Base-by-base conservation (phyloP, 2,329 filamentous ascomycete genomes). In the Monosporascus sp. region DNA sequence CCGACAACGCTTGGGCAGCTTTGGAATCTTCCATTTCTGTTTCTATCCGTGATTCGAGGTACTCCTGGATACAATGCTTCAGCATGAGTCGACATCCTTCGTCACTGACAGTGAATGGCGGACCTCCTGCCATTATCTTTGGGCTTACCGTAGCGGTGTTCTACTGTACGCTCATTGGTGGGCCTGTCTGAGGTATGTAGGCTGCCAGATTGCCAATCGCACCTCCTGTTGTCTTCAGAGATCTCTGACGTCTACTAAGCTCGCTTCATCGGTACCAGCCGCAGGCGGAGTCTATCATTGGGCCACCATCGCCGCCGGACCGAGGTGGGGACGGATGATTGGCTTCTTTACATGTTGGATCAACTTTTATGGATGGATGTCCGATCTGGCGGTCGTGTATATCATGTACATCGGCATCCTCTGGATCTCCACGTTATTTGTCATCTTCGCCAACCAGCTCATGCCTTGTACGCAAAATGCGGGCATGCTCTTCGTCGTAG, bases 1-100 rank as follows among this genome's bases (percentile, higher is more conserved):
- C 84, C 24, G 83, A 85, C 65, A 86, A 85, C 61, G 82, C 83
- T 19, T 87, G 83, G 83, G 77, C 83, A 51, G 81, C 82, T 6
- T 70, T 86, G 54, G 84, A 82, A 51, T 83, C 83, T 14, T 84
- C 81, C 51, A 75, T 86, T 40, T 78, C 77, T 5, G 72, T 83
- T 47, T 76, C 75, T 5, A 75, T 80, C 40, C 67, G 72, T 76
- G 67, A 63, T 72, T 50, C 1, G 58, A 35, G 6, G 20, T 27
- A 27, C 8, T 45, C 48, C 24, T 5, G 31, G 35, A 31, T 19
- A 7, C 8, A 1, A 24, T 11, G 20, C 11, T 22, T 14, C 20
- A 7, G 20, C 20, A 26, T 26, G 11, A 44, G 41, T 20, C 24
- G 20, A 44, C 19, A 22, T 22, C 11, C 9, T 22, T 22, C 20